Percentiles rank a stretch among this genome's conserved stretches.
These are phyloP conservation scores for Lipomyces kockii DNA, from an alignment of 805 yeast species.

Conservation along the genomic window DNA sequence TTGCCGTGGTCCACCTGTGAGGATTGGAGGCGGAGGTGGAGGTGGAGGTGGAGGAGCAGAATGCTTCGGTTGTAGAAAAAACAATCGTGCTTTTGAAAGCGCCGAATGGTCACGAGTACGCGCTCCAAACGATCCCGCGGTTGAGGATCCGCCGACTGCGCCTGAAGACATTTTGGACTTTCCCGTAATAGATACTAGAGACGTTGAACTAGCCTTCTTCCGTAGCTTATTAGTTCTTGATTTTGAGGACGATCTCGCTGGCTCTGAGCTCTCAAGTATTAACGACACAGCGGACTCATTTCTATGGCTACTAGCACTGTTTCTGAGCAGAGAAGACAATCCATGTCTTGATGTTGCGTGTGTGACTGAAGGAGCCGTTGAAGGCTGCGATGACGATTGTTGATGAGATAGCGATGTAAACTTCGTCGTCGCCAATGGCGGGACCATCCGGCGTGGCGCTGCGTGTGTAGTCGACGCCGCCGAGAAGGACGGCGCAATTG, in stretches of 20 bases:
- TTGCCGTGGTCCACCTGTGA: conserved; percentile 30
- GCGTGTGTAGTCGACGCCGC: conserved; percentile 8
- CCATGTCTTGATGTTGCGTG: conserved; percentile 9
- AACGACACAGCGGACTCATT: conserved; percentile 23
- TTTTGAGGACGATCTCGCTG: conserved; percentile 6
- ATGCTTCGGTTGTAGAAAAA: conserved; percentile 20
- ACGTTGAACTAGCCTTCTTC: conserved; percentile 24
- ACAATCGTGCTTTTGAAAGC: conserved; percentile 24
- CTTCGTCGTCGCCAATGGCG: conserved; percentile 24
- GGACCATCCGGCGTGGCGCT: conserved; percentile 15
- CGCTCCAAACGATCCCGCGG: conserved; percentile 12
- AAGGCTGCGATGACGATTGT: conserved; percentile 7
- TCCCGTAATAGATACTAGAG: conserved; percentile 21
- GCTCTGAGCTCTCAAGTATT: conserved; percentile 15
- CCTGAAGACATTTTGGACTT: conserved; percentile 11
- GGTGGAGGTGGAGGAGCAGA: conserved; percentile 11
- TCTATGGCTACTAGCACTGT: conserved; percentile 17
- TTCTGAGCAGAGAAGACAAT: conserved; percentile 10
- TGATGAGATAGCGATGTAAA: conserved; percentile 26
- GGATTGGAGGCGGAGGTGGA: conserved; percentile 18
- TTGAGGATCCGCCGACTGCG: conserved; percentile 4
- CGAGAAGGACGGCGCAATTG: conserved; percentile 8
- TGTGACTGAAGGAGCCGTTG: not conserved
- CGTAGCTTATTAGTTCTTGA: conserved; percentile 14
- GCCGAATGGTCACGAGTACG: conserved; percentile 11